These are phyloP conservation scores for Odontarrhena argentea DNA, from an alignment of 345 rosid species.

Conservation along the genomic window DNA sequence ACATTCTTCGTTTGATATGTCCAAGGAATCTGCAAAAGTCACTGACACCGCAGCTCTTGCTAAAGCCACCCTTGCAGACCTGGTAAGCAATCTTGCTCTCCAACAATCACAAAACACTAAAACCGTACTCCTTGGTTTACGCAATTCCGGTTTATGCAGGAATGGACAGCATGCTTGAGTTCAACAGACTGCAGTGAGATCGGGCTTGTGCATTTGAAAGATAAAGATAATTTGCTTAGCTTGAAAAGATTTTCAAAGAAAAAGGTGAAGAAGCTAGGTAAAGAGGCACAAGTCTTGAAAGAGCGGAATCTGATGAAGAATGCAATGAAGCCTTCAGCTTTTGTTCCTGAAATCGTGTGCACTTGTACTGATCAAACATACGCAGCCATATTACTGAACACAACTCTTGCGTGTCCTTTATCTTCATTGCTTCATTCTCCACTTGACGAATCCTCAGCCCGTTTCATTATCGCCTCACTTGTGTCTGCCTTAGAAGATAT, in stretches of 20 bases:
- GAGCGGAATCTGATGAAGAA: constrained; percentile 82
- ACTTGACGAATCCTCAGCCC: constrained; percentile 71
- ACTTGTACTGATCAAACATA: constrained; percentile 66
- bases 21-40: constrained; percentile 52
- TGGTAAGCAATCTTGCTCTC: constrained; percentile 54
- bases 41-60: constrained; percentile 50
- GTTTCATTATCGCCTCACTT: constrained; percentile 73
- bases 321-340: constrained; percentile 53
- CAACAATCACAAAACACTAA: neutral
- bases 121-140: constrained; percentile 22
- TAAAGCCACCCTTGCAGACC: constrained; percentile 58
- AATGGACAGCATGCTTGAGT: constrained; percentile 76
- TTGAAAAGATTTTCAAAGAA: constrained; percentile 87
- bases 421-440: constrained; percentile 76
- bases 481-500: constrained; percentile 75
- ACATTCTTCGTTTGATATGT: constrained; percentile 51
- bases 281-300: constrained; percentile 80
- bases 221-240: constrained; percentile 63
- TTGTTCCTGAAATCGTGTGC: constrained; percentile 68
- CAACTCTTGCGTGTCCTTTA: constrained; percentile 77
- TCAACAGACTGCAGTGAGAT: constrained; percentile 88
- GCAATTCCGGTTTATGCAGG: constrained; percentile 44
- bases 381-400: constrained; percentile 72
- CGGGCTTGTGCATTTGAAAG: constrained; percentile 70
- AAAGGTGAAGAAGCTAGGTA: constrained; percentile 74